Evolutionary conservation across 2,329 filamentous ascomycete species (phyloP).

Genomic region (Lachnellula cervina): DNA sequence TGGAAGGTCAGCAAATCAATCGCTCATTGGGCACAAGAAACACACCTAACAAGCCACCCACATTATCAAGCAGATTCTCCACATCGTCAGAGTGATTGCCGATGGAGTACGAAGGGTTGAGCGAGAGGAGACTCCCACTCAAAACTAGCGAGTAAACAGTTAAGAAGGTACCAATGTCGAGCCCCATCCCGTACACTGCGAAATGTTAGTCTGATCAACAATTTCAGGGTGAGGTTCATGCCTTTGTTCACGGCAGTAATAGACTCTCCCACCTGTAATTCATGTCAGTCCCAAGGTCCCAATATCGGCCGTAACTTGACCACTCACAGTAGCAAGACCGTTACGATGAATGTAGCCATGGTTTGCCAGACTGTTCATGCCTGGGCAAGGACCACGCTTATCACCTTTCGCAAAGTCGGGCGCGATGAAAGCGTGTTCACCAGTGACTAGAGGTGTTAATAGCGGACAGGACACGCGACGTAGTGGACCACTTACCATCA

Average conservation of each 20-base stretch:
- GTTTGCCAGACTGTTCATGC: conserved; percentile 38
- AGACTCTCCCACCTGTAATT: conserved; percentile 34
- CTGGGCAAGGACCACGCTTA: conserved; percentile 30
- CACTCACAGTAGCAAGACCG: conserved; percentile 23
- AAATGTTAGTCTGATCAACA: background rate
- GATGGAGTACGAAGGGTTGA: conserved; percentile 39
- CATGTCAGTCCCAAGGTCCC: conserved; percentile 34
- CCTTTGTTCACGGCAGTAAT: conserved; percentile 26
- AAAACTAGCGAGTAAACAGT: conserved; percentile 21
- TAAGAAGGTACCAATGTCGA: background rate
- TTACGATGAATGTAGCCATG: conserved; percentile 37
- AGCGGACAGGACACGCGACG: too few relatives aligned
- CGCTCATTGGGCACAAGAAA: background rate
- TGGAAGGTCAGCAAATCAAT: conserved; percentile 34
- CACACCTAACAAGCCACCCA: background rate
- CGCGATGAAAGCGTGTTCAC: conserved; percentile 13
- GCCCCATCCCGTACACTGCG: conserved; percentile 11
- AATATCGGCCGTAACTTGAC: background rate
- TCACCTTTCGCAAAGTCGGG: conserved; percentile 18
- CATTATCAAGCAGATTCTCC: too few relatives aligned
- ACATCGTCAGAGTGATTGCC: conserved; percentile 20
- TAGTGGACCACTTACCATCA: too few relatives aligned
- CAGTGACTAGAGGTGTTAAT: conserved; percentile 9
- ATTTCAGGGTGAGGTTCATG: background rate
- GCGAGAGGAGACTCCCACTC: too few relatives aligned